These are phyloP conservation scores for Coniochaeta sp. DNA, from an alignment of 2,329 filamentous ascomycete species.

Conservation along the genomic window DNA sequence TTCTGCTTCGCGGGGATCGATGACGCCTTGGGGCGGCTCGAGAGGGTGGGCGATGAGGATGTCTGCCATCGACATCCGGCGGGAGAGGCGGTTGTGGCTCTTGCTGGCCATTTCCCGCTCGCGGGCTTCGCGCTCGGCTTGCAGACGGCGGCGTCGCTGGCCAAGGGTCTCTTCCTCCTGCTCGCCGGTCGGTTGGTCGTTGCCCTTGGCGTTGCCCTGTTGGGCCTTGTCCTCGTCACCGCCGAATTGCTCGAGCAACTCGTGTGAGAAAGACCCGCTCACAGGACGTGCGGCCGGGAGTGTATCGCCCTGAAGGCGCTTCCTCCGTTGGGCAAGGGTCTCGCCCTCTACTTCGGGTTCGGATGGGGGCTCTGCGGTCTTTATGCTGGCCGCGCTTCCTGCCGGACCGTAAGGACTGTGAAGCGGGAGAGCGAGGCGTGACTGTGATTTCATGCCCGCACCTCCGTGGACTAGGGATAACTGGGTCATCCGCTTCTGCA, in stretches of 20 bases:
- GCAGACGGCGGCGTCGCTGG: slow-evolving; percentile 66
- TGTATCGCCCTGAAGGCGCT: slow-evolving; percentile 49
- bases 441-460: slow-evolving; percentile 16
- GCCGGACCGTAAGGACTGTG: background rate
- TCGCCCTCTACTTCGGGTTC: slow-evolving; percentile 42
- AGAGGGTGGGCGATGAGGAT: slow-evolving; percentile 40
- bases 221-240: slow-evolving; percentile 34
- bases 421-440: slow-evolving; percentile 13
- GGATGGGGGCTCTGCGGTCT: slow-evolving; percentile 38
- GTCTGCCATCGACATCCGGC: slow-evolving; percentile 51
- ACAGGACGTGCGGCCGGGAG: slow-evolving; percentile 51
- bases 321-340: slow-evolving; percentile 59
- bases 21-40: slow-evolving; percentile 17
- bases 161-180: slow-evolving; percentile 66
- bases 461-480: slow-evolving; percentile 31
- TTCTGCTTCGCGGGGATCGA: slow-evolving; percentile 32
- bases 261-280: slow-evolving; percentile 59
- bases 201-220: slow-evolving; percentile 16
- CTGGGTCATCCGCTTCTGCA: slow-evolving; percentile 34
- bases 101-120: slow-evolving; percentile 43
- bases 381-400: slow-evolving; percentile 20
- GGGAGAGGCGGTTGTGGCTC: slow-evolving; percentile 21
- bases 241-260: slow-evolving; percentile 60
- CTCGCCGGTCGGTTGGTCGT: slow-evolving; percentile 27
- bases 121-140: slow-evolving; percentile 60